phyloP scores from a whole-genome alignment of 2,329 filamentous ascomycete genomes.

The Allantophomopsis cytisporea region DNA sequence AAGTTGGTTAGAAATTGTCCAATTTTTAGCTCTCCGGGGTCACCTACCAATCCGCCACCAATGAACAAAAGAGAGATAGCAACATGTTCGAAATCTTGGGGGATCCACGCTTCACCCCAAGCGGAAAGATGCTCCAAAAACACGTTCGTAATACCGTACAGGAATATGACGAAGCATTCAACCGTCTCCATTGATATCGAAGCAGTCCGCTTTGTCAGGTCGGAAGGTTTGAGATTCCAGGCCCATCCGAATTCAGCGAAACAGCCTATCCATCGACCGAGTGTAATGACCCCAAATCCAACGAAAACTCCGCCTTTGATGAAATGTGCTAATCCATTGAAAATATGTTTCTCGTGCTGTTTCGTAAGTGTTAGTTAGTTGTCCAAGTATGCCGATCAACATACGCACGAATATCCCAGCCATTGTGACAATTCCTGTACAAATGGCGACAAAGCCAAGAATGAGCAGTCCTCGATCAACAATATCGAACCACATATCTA shows the following conservation, averaged over 20 bases:
- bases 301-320: constrained; percentile 3
- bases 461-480: constrained; percentile 2
- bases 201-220: background rate
- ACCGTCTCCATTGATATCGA: constrained; percentile 2
- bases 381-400: constrained; percentile 3
- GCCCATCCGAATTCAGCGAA: constrained; percentile 3
- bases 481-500: constrained; percentile 2
- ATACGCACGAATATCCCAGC: constrained; percentile 3
- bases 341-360: constrained; percentile 4
- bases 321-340: constrained; percentile 3
- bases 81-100: constrained; percentile 3
- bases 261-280: constrained; percentile 2
- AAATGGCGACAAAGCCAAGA: constrained; percentile 4
- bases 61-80: constrained; percentile 3
- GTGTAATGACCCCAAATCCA: constrained; percentile 2
- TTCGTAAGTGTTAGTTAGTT: constrained; percentile 3
- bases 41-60: constrained; percentile 2
- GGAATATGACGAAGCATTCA: constrained; percentile 3
- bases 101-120: constrained; percentile 2
- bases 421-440: constrained; percentile 4
- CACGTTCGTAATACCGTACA: constrained; percentile 4
- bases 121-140: constrained; percentile 3
- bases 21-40: constrained; percentile 2
- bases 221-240: constrained; percentile 2
- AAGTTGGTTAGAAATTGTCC: constrained; percentile 4